Conservation (phyloP, 192 early-diverging fungal species). For the Spizellomyces punctatus region DNA sequence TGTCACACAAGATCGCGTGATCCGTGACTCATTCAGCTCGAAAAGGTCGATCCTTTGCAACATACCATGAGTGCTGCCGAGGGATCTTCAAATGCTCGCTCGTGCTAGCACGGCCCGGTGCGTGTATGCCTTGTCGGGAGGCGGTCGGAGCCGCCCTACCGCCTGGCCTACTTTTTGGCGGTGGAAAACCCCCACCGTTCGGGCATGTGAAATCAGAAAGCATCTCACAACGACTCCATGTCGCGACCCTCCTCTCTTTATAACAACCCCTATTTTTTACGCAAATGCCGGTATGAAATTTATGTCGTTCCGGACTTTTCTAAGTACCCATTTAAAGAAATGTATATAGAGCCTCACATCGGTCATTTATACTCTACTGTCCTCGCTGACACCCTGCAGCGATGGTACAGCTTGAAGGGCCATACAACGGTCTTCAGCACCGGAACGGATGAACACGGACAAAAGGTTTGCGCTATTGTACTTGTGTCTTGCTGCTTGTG, state of each 20-base stretch:
- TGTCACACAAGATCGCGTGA: too few species aligned
- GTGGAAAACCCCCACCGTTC: too few species aligned
- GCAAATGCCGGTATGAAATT: constrained; percentile 68
- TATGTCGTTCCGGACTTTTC: neutral
- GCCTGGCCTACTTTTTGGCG: too few species aligned
- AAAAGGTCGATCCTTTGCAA: too few species aligned
- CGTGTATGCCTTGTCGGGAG: too few species aligned
- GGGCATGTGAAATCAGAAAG: too few species aligned
- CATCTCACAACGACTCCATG: neutral
- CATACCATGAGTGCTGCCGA: too few species aligned
- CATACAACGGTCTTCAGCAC: constrained; percentile 57
- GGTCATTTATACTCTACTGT: constrained; percentile 93
- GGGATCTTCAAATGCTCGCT: too few species aligned
- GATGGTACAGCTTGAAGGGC: constrained; percentile 76
- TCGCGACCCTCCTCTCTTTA: constrained; percentile 10
- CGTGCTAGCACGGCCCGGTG: too few species aligned
- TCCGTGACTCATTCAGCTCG: too few species aligned
- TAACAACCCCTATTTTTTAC: constrained; percentile 88
- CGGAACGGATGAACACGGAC: constrained; percentile 96
- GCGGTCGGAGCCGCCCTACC: too few species aligned
- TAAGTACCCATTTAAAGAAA: neutral
- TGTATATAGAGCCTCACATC: constrained; percentile 77
- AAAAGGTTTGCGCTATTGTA: constrained; percentile 64
- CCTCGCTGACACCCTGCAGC: constrained; percentile 76
- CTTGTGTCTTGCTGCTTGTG: neutral